These are phyloP conservation scores for Chamaecrista fasciculata DNA, from an alignment of 306 rosid genomes.

Conservation along the genomic window DNA sequence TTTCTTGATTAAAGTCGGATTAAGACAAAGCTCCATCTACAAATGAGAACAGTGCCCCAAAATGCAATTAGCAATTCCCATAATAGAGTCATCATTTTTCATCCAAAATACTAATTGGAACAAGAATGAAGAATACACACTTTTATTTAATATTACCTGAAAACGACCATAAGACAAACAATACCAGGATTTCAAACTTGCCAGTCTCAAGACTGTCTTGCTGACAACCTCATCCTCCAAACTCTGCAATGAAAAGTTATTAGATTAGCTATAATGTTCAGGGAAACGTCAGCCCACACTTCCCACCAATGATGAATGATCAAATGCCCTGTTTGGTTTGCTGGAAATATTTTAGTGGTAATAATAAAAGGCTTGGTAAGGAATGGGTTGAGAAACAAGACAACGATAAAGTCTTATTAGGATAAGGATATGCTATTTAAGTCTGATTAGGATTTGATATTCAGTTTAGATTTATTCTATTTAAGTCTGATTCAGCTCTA, in stretches of 20 bases:
- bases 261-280: constrained; percentile 13
- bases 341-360: constrained; percentile 11
- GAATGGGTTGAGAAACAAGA: no score
- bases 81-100: constrained; percentile 17
- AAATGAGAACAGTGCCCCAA: constrained; percentile 20
- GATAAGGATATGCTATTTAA: no score
- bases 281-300: not conserved
- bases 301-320: constrained; percentile 12
- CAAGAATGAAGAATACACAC: constrained; percentile 1
- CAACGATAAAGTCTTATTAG: no score
- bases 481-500: no score
- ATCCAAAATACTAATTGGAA: constrained; percentile 12
- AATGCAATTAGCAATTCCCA: constrained; percentile 21
- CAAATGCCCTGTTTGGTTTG: constrained; percentile 12
- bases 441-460: no score
- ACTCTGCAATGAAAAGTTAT: constrained; percentile 55
- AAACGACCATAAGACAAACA: constrained; percentile 92
- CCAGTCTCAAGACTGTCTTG: constrained; percentile 71
- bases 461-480: no score
- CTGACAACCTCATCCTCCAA: constrained; percentile 98
- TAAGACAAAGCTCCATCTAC: constrained; percentile 94
- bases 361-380: not conserved
- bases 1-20: constrained; percentile 78
- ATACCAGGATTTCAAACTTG: constrained; percentile 89
- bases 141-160: constrained; percentile 56